phyloP scores from a whole-genome alignment of 2,329 filamentous ascomycete species.

The Exophiala phaeomuriformis region DNA sequence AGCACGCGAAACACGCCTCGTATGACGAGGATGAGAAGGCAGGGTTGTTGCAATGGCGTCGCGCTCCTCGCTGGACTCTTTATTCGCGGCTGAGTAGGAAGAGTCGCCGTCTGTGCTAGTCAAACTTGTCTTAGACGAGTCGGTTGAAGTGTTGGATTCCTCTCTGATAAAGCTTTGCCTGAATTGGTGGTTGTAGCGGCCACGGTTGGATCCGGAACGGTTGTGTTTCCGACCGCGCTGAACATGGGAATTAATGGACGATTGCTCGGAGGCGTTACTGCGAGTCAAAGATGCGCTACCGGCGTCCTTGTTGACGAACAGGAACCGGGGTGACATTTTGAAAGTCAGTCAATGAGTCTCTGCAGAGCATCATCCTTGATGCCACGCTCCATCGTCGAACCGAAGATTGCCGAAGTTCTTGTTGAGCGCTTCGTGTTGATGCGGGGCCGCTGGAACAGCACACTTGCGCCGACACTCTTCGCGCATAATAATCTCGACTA shows the following conservation, averaged over 20 bases:
- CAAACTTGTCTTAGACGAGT: slow-evolving; percentile 1
- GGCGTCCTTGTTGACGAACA: slow-evolving; percentile 26
- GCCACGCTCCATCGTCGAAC: slow-evolving; percentile 2
- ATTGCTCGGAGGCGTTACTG: slow-evolving; percentile 20
- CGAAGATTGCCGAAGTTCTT: slow-evolving; percentile 1
- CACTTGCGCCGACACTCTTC: background rate
- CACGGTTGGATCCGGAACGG: slow-evolving; percentile 11
- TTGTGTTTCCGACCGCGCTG: slow-evolving; percentile 20
- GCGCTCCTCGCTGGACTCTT: background rate
- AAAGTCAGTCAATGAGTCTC: slow-evolving; percentile 2
- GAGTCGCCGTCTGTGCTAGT: background rate
- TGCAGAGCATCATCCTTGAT: slow-evolving; percentile 15
- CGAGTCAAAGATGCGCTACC: slow-evolving; percentile 19
- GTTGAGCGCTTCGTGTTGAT: background rate
- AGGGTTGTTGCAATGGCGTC: background rate
- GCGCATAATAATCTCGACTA: no score
- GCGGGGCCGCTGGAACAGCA: no score
- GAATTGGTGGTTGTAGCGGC: slow-evolving; percentile 7
- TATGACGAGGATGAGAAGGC: slow-evolving; percentile 2
- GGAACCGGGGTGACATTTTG: slow-evolving; percentile 19
- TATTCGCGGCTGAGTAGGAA: background rate
- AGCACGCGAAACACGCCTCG: background rate
- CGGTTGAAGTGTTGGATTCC: background rate
- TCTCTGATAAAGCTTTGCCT: slow-evolving; percentile 7
- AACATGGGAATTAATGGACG: slow-evolving; percentile 23